A percentile compares a stretch with the other conserved stretches of the same genome.
phyloP scores from a whole-genome alignment of 768 basidiomycete genomes.

The Steccherinum ochraceum region DNA sequence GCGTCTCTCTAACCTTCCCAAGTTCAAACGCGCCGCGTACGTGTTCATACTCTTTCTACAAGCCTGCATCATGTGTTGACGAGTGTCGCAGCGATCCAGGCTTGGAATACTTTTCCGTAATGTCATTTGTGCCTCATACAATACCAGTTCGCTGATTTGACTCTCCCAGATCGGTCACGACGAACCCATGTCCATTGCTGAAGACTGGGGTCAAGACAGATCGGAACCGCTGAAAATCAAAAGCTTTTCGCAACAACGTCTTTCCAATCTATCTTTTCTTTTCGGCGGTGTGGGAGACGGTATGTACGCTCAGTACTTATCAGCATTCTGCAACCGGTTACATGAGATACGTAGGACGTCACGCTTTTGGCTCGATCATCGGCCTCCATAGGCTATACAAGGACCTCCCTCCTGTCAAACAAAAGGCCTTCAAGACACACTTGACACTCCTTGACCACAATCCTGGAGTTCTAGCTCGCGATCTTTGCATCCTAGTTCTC shows the following conservation, averaged over 20 bases:
- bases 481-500: conserved; percentile 12
- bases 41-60: neutral
- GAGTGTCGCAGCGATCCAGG: neutral
- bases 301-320: no score
- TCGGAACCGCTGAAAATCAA: no score
- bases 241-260: no score
- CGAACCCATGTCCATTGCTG: neutral
- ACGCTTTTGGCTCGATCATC: conserved; percentile 10
- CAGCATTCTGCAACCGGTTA: no score
- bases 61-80: neutral
- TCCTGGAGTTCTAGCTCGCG: conserved; percentile 10
- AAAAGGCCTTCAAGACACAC: conserved; percentile 3
- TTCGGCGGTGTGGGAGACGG: conserved; percentile 18
- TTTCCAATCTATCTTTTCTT: conserved; percentile 8
- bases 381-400: conserved; percentile 5
- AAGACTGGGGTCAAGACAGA: neutral
- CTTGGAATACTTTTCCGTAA: neutral
- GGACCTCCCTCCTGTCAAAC: conserved; percentile 1
- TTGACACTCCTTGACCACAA: conserved; percentile 16
- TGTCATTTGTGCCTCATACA: no score
- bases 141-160: no score
- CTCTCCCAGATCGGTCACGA: neutral
- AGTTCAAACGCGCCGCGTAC: neutral
- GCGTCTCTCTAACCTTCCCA: neutral
- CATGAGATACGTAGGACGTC: neutral